Conservation (phyloP, 2,329 filamentous ascomycete species). For the Nemania diffusa region DNA sequence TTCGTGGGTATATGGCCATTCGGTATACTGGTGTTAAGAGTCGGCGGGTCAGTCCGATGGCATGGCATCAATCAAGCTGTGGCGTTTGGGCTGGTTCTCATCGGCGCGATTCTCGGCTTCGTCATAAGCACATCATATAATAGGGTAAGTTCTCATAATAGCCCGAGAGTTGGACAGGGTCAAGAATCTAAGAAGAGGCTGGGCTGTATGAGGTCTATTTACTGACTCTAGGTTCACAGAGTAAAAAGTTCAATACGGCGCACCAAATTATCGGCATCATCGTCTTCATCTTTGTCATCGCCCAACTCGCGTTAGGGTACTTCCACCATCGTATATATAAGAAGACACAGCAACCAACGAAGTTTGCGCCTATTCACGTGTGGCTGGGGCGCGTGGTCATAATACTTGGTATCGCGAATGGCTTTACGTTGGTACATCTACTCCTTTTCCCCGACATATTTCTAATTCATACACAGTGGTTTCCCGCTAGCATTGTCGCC, state of each 20-base stretch:
- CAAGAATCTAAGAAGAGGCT: not conserved
- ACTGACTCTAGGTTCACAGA: constrained; percentile 50
- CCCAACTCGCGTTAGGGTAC: constrained; percentile 65
- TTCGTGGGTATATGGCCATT: constrained; percentile 67
- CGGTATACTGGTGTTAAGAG: constrained; percentile 63
- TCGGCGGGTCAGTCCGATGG: constrained; percentile 63
- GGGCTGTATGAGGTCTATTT: not conserved
- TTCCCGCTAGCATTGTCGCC: constrained; percentile 65
- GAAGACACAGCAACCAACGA: constrained; percentile 60
- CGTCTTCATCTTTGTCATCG: constrained; percentile 61
- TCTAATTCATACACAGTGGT: constrained; percentile 54
- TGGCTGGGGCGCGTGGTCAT: constrained; percentile 67
- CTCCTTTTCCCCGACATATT: not conserved
- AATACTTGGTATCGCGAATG: constrained; percentile 64
- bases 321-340: constrained; percentile 66
- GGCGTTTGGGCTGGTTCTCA: constrained; percentile 59
- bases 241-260: constrained; percentile 61
- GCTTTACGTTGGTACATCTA: constrained; percentile 60
- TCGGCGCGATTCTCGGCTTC: constrained; percentile 65
- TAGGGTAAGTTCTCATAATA: constrained; percentile 56
- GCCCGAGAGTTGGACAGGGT: too few relatives aligned
- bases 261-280: constrained; percentile 71
- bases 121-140: constrained; percentile 63
- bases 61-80: constrained; percentile 65
- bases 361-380: constrained; percentile 64